Base-by-base conservation (phyloP, 1,284 basidiomycete species). In the Fistulinella cinereoalba region DNA sequence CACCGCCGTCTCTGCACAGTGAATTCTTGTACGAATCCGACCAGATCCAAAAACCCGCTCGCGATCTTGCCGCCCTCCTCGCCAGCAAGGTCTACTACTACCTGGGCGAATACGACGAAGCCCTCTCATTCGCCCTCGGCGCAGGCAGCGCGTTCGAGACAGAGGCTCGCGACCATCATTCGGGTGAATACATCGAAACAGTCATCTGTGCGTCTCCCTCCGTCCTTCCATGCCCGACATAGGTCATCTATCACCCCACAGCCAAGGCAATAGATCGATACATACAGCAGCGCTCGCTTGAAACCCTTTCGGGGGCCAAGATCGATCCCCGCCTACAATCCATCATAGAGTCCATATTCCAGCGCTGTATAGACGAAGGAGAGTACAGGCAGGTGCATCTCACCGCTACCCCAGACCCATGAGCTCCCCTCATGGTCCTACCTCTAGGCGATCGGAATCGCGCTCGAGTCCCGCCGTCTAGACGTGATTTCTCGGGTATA, bases 41-140 rank as follows among this genome's bases (percentile, higher is more conserved):
- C 31, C 81, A 86, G 38, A 76, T 97, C 8, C 76, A 87, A 0
- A 75, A 79, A 53, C 75, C 83, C 47, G 81, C 85, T 22, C 83
- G 87, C 43, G 81, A 88, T 57, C 77, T 84, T 44, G 94, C 95
- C 21, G 91, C 94, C 18, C 73, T 97, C 41, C 77, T 98, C 31
- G 88, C 90, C 19, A 94, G 92, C 75, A 97, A 97, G 68, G 89
- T 97, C 41, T 97, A 97, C 71, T 97, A 93, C 69, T 95, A 88
- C 76, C 80, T 98, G 38, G 92, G 89, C 55, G 90, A 92, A 65
- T 88, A 94, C 56, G 90, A 94, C 56, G 95, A 97, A 67, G 89
- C 93, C 21, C 77, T 97, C 50, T 87, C 89, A 27, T 96, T 97
- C 62, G 94, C 94, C 18, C 80, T 97, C 42, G 87, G 88, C 50